These are phyloP conservation scores for Collybia sp. DNA, from an alignment of 768 basidiomycete genomes.

Conservation along the genomic window DNA sequence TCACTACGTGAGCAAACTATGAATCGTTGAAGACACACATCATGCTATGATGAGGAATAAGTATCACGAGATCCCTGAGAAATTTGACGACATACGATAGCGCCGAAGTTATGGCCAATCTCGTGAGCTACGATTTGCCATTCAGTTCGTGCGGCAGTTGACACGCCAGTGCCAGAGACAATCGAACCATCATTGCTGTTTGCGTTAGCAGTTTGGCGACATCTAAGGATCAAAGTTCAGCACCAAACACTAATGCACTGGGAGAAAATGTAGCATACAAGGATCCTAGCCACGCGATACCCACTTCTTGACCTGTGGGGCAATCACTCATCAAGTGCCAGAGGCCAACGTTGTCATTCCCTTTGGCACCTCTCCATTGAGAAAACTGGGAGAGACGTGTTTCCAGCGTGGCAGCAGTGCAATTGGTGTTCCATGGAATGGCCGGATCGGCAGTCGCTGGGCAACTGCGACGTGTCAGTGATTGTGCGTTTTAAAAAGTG, in stretches of 20 bases:
- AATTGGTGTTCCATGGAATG: constrained; percentile 75
- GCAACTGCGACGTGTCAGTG: constrained; percentile 37
- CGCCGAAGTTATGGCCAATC: constrained; percentile 86
- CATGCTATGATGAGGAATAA: constrained; percentile 38
- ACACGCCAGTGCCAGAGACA: constrained; percentile 81
- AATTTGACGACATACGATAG: constrained; percentile 54
- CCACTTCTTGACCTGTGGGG: constrained; percentile 75
- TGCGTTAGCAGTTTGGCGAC: constrained; percentile 12
- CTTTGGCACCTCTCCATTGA: constrained; percentile 72
- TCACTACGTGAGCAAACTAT: constrained; percentile 3
- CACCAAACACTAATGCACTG: constrained; percentile 1
- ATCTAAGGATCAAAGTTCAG: constrained; percentile 26
- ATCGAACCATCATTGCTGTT: constrained; percentile 19
- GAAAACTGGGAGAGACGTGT: constrained; percentile 74
- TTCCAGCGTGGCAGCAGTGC: constrained; percentile 55
- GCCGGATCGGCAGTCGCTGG: constrained; percentile 47
- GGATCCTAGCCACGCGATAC: constrained; percentile 86
- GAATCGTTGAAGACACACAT: constrained; percentile 31
- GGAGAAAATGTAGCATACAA: constrained; percentile 38
- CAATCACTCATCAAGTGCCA: constrained; percentile 91
- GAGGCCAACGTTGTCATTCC: constrained; percentile 71
- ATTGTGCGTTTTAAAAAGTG: too few relatives aligned
- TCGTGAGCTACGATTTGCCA: constrained; percentile 85
- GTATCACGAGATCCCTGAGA: constrained; percentile 4
- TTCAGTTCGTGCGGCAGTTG: constrained; percentile 70